Base-by-base conservation (phyloP, 75 land plant species). In the Pinus albicaulis region DNA sequence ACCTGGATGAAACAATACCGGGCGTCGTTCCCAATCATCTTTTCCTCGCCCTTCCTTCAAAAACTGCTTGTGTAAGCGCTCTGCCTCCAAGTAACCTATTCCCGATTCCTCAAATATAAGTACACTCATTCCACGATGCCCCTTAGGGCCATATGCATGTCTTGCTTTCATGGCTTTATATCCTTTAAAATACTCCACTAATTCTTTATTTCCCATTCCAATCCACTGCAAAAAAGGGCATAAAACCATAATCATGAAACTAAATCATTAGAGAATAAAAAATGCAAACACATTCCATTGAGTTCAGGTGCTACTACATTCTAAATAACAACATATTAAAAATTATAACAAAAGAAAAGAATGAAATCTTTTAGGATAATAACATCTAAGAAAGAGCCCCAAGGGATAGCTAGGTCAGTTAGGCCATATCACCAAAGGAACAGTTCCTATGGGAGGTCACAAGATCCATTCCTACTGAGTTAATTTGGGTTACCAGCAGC, bases 181-280 rank as follows among this genome's bases (percentile, higher is more conserved):
- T 0, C 80, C 71, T 44, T 82, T 80, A 71, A 96, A 96, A 81
- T 84, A 86, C 5, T 93, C 94, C 56, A 92, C 81, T 44, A 96
- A 89, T 81, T 96, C 99, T 74, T 93, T 91, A 80, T 93, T 93
- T 34, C 97, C 99, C 99, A 96, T 93, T n/a, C 99, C 99, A 44
- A 88, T 71, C 95, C 95, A 95, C 98, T 95, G 86, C 7, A 31
- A n/a, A 17, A 58, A 48, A 48, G 53, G 15, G 56, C 20, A 48
- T 55, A 10, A 73, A 73, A 17, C 74, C 63, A 61, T 61, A 61
- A 48, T 55, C 59, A 73, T 24, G 16, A 56, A 55, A 38, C 23
- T 53, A 31, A 22, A 73, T 7, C 28, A 73, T 3, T 73, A 25
- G 7, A 25, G 56, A n/a, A 73, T 61, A 24, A 19, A 71, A 17